These are phyloP conservation scores for Basidiobolus meristosporus DNA, from an alignment of 371 early-diverging fungal genomes.

Conservation along the genomic window DNA sequence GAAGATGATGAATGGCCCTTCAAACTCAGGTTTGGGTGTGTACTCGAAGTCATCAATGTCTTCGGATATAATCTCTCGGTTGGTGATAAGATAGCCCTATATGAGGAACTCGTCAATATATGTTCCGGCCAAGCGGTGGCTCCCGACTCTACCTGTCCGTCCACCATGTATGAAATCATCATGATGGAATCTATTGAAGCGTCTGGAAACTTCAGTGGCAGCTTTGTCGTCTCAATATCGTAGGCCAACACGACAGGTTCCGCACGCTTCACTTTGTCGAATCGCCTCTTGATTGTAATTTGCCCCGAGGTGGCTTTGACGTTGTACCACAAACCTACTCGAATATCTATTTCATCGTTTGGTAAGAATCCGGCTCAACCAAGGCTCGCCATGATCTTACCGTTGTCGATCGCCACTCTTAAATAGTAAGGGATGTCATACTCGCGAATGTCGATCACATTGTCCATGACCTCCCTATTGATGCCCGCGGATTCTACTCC, in stretches of 20 bases:
- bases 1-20: constrained; percentile 90
- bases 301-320: constrained; percentile 32
- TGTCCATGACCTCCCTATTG: constrained; percentile 15
- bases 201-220: constrained; percentile 97
- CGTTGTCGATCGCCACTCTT: constrained; percentile 82
- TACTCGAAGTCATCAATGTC: constrained; percentile 98
- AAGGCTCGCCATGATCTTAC: constrained; percentile 13
- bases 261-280: constrained; percentile 85
- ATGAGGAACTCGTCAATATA: background rate
- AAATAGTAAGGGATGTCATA: constrained; percentile 88
- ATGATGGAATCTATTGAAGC: constrained; percentile 84
- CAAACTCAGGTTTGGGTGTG: constrained; percentile 90
- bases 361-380: background rate
- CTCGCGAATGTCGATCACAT: constrained; percentile 78
- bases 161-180: constrained; percentile 99
- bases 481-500: constrained; percentile 12
- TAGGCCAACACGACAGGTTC: constrained; percentile 94
- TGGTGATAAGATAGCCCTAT: constrained; percentile 93
- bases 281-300: constrained; percentile 37
- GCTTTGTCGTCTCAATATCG: constrained; percentile 98
- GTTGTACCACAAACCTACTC: constrained; percentile 93
- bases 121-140: background rate
- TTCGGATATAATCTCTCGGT: constrained; percentile 88
- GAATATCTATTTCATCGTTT: constrained; percentile 34
- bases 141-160: constrained; percentile 48